Conservation (phyloP, 352 stramenopile species). For the Pythium grandisporangium region DNA sequence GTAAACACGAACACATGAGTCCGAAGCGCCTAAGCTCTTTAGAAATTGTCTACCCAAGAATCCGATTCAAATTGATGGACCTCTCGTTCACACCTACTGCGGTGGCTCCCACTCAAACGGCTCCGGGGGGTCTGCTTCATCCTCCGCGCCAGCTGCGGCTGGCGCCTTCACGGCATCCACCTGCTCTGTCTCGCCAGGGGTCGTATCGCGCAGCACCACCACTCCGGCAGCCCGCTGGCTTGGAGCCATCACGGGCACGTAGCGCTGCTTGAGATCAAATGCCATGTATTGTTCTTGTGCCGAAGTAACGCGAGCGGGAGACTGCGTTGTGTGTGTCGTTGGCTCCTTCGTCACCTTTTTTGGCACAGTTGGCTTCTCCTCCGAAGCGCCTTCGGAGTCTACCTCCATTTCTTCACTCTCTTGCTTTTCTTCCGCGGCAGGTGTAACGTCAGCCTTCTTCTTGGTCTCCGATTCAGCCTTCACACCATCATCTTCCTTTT, state of each 20-base stretch:
- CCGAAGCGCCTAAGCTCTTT: too few relatives aligned
- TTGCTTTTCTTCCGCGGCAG: slow-evolving; percentile 34
- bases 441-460: slow-evolving; percentile 6
- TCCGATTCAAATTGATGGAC: too few relatives aligned
- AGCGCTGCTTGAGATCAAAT: slow-evolving; percentile 90
- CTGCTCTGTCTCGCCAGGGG: slow-evolving; percentile 89
- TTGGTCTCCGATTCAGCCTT: slow-evolving; percentile 43
- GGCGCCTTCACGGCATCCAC: slow-evolving; percentile 91
- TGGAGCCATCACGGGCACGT: slow-evolving; percentile 73
- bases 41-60: too few relatives aligned
- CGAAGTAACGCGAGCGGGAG: slow-evolving; percentile 91
- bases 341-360: slow-evolving; percentile 87
- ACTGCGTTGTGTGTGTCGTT: slow-evolving; percentile 88
- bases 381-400: slow-evolving; percentile 32
- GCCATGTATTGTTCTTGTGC: slow-evolving; percentile 87
- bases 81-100: too few relatives aligned
- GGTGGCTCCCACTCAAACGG: slow-evolving; percentile 95
- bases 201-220: slow-evolving; percentile 94
- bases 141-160: slow-evolving; percentile 83
- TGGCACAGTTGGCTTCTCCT: slow-evolving; percentile 30
- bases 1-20: too few relatives aligned
- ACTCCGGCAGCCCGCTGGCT: slow-evolving; percentile 82
- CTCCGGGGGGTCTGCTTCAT: slow-evolving; percentile 92
- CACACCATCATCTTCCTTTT: slow-evolving; percentile 42
- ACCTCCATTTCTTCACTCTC: slow-evolving; percentile 64